Base-by-base conservation (phyloP, 1,284 basidiomycete species). In the Ganoderma meredithae region DNA sequence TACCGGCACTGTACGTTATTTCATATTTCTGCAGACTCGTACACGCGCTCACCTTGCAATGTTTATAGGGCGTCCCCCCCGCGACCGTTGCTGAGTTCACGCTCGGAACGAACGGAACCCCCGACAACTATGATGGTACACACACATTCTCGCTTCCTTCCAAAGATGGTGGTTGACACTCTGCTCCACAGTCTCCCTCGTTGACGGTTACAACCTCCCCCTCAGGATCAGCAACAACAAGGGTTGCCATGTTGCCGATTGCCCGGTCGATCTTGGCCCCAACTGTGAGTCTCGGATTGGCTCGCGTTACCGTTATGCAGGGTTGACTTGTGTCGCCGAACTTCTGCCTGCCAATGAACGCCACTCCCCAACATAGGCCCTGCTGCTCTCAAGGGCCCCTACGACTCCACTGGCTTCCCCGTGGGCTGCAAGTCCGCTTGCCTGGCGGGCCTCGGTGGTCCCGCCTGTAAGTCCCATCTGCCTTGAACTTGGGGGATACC, bases 361-460 rank as follows among this genome's bases (percentile, higher is more conserved):
- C 36, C 36, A 9, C 9, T 36, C 36, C 36, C 36, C 7, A 36
- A 36, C 9, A n/a, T 56, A 81, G 81, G 83, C 68, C 83, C 83
- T 15, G 63, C 74, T n/a, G 66, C 75, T 10, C 77, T 85, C 43
- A 76, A 78, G 64, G 82, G 82, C 2, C 81, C 81, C 0, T 79
- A 74, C 69, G 79, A 85, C 71, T 74, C 79, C 3, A 75, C 73
- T 15, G 84, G 83, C 27, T 77, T 79, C 71, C 78, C 80, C 5
- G 80, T 84, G n/a, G 84, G 83, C 10, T 85, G 84, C 78, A 81
- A 81, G 75, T 81, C 79, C 63, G 80, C 84, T 2, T 85, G 83
- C 74, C 66, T 69, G 0, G 83, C 81, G 2, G 78, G 80, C 65
- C 75, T 84, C n/a, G 78, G 79, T 12, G 33, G 44, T 22, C 78